A percentile compares a stretch with the other conserved stretches of the same genome.
phyloP scores from a whole-genome alignment of 2,329 filamentous ascomycete genomes.

The Hypoxylon rubiginosum region DNA sequence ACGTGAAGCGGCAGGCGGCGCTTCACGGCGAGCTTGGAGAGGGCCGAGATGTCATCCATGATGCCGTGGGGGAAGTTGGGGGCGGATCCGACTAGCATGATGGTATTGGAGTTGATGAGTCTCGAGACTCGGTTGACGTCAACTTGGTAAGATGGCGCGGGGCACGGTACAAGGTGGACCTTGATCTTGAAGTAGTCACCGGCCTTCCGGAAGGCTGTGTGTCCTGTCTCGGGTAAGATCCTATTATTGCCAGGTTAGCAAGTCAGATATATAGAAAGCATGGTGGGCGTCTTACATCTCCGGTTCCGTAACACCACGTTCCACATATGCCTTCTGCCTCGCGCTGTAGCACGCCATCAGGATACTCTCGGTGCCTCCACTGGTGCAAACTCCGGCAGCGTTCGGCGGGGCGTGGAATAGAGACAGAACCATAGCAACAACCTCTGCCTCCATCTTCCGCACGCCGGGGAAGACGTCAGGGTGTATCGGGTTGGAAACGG shows the following conservation, averaged over 20 bases:
- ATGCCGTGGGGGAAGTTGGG: slow-evolving; percentile 99
- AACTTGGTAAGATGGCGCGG: slow-evolving; percentile 87
- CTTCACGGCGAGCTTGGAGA: slow-evolving; percentile 85
- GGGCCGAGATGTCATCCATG: slow-evolving; percentile 90
- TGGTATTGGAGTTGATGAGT: slow-evolving; percentile 92
- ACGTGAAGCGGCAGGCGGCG: slow-evolving; percentile 91
- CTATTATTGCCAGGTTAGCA: slow-evolving; percentile 57
- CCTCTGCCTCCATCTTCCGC: slow-evolving; percentile 98
- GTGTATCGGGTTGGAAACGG: slow-evolving; percentile 95
- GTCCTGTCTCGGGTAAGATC: slow-evolving; percentile 93
- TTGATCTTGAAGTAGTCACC: slow-evolving; percentile 98
- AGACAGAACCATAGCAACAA: slow-evolving; percentile 93
- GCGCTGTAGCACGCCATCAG: slow-evolving; percentile 94
- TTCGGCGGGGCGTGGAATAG: slow-evolving; percentile 92
- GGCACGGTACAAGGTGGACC: slow-evolving; percentile 87
- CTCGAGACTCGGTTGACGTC: slow-evolving; percentile 82
- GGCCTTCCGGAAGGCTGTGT: slow-evolving; percentile 97
- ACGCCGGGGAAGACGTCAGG: slow-evolving; percentile 98
- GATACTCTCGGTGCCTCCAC: slow-evolving; percentile 95
- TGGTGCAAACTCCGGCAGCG: slow-evolving; percentile 89
- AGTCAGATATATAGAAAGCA: neutral
- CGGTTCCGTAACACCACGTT: slow-evolving; percentile 89
- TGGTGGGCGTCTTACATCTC: slow-evolving; percentile 78
- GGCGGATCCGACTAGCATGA: slow-evolving; percentile 92
- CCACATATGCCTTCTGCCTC: slow-evolving; percentile 86